Evolutionary conservation across 768 basidiomycete species (phyloP), one percentile per base, ranked within the genome.

Genomic region (Amanita pseudoporphyria): DNA sequence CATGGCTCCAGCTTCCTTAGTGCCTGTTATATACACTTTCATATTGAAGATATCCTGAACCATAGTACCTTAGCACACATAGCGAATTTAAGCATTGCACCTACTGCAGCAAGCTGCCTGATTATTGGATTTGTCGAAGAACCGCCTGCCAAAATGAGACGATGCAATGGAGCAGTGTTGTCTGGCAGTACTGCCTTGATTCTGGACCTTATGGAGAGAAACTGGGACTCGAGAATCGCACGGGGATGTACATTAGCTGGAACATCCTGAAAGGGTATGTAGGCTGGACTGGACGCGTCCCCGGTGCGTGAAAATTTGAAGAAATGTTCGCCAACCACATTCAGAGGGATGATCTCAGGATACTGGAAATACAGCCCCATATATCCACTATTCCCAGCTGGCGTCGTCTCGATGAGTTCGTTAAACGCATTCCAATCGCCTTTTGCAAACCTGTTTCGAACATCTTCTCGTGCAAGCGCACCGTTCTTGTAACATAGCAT

Each of bases 401-500:
- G 67, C 0, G 73, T 71, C 19, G 59, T 56, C 51, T 78, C 73
- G 9, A 89, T 76, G 18, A 81, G 68, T 47, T 74, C 62, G 63
- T 89, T 89, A 70, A 85, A 94, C 30, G 62, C 66, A 28, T 65
- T 64, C 89, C 90, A 94, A 52, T 78, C 66, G 5, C 70, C 62
- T 39, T 70, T 64, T 41, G 79, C 79, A 59, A 82, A 79, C 40
- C 64, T 68, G 58, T 92, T 77, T 9, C 85, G 79, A 14, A 93
- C 73, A 54, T 82, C 75, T 60, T 91, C 84, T 38, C 91, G 78
- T 1, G 87, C 83, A 7, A 92, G 74, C 0, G 87, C 84, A 18
- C 88, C 88, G 56, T 92, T 87, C 65, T 91, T 93, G 70, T 91
- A 91, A 63, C 89, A 92, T 9, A 94, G 76, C 90, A 95, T 95